Evolutionary conservation across 2,329 filamentous ascomycete genomes (phyloP), one percentile per base, ranked within the genome.

Genomic region (Sporothrix schenckii): DNA sequence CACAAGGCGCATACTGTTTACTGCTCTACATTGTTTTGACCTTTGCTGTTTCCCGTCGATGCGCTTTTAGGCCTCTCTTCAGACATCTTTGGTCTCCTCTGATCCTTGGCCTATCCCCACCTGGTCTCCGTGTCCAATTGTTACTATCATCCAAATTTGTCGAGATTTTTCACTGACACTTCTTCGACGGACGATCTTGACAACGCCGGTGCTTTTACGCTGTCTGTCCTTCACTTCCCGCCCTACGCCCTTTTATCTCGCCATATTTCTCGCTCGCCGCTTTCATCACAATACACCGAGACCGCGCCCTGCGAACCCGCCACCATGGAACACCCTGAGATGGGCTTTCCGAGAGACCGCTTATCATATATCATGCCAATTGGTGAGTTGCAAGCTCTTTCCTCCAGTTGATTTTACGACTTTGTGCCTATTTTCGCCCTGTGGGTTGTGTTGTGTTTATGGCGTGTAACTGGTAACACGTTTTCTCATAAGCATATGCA

Each of bases 361-460:
- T 79, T 80, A 72, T 83, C 81, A 73, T 85, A 83, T 79, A 81
- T 87, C 74, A 81, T 80, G 76, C 86, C 85, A 78, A 85, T 87
- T 79, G 86, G 86, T 87, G 79, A 84, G 85, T 79, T 49, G 19
- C 16, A 24, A 16, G 47, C 10, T n/a, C 13, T 65, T 39, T 16
- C 34, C 44, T 61, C n/a, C 27, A 9, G 34, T 34, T 34, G 34
- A 0, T 34, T 34, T 34, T 9, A 9, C 2, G 34, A 34, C 7
- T 9, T 34, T 34, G 34, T 34, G 34, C 6, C 7, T 34, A 34
- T 34, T 34, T 9, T 34, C 34, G 34, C 34, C 9, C 34, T 6
- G 34, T 34, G 34, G 34, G 34, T 34, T 34, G 34, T 34, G 34
- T 34, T 34, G 34, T 34, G 27, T 34, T 34, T 34, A 34, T 6